Evolutionary conservation across 1,139 yeast genomes (phyloP).

Genomic region (Diutina ranongensis): DNA sequence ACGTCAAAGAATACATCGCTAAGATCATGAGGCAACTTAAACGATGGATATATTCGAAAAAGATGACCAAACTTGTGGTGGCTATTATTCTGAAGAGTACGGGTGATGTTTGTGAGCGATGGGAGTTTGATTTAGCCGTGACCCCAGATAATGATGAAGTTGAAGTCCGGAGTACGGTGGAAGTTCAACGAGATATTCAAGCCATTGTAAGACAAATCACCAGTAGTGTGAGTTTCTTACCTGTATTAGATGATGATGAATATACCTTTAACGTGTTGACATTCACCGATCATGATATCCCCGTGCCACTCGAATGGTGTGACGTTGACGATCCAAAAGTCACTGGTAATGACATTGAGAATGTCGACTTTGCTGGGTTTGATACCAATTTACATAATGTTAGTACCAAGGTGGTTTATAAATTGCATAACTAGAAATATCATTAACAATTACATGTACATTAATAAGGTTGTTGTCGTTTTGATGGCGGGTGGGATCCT

Average conservation of each 20-base stretch:
- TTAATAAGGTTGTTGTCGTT: too few species aligned
- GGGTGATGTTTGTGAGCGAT: slow-evolving; percentile 64
- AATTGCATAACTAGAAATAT: slow-evolving; percentile 13
- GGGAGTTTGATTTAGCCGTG: slow-evolving; percentile 69
- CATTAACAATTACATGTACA: too few species aligned
- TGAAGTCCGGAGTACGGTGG: slow-evolving; percentile 28
- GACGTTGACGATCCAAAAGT: slow-evolving; percentile 61
- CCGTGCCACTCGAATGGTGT: slow-evolving; percentile 76
- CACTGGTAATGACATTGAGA: slow-evolving; percentile 38
- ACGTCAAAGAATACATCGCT: slow-evolving; percentile 58
- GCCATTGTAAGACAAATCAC: slow-evolving; percentile 83
- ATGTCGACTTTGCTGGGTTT: slow-evolving; percentile 61
- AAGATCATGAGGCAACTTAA: slow-evolving; percentile 67
- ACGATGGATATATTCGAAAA: slow-evolving; percentile 69
- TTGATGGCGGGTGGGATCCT: too few species aligned
- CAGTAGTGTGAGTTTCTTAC: slow-evolving; percentile 77
- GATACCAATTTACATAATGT: slow-evolving; percentile 60
- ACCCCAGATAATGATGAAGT: slow-evolving; percentile 7
- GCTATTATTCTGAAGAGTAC: slow-evolving; percentile 60
- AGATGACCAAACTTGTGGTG: slow-evolving; percentile 57
- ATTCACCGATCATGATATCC: slow-evolving; percentile 54
- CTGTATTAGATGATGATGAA: slow-evolving; percentile 53
- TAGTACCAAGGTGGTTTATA: slow-evolving; percentile 71
- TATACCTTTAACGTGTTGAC: slow-evolving; percentile 83
- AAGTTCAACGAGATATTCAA: slow-evolving; percentile 66